Evolutionary conservation across 306 rosid genomes (phyloP), one percentile per base, ranked within the genome.

Genomic region (Quercus wislizeni): DNA sequence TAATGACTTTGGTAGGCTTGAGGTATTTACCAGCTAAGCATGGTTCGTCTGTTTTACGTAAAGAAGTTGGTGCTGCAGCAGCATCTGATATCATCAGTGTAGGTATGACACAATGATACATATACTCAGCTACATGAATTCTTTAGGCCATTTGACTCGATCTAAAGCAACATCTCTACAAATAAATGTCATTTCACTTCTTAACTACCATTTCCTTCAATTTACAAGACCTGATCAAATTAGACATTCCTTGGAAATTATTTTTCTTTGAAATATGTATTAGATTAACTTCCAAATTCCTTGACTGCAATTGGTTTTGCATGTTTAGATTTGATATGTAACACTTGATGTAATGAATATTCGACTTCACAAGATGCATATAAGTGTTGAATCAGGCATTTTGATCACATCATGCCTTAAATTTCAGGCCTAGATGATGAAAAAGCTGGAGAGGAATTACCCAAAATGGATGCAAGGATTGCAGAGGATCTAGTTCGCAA

Each of bases 401-500:
- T 6, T 13, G 28, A 54, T 78, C 83, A 20, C 25, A 9, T 68
- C 61, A 19, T 67, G 57, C 23, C 56, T 75, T 55, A 52, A 74
- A 75, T 10, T 81, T 71, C 46, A 69, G 13, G 74, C 74, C 78
- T 70, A 15, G 88, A 80, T 62, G 91, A 68, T 74, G 89, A 85
- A 75, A 85, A 88, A 55, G 78, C 86, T 75, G 82, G 51, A 8
- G 94, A 88, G 80, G 90, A 83, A 73, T 80, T 81, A 54, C 91
- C 92, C 31, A 91, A 89, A 83, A 91, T 93, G 96, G 92, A 91
- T 85, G 97, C 96, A 70, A 92, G 92, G 85, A 81, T 88, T 87
- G 99, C 99, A 20, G 99, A 93, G 88, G 87, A 80, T 85, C 78
- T 95, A 23, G 99, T 95, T 79, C 93, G 90, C 69, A 88, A 90